Evolutionary conservation across 2,329 filamentous ascomycete species (phyloP).

Genomic region (Dothideomycetes sp.): DNA sequence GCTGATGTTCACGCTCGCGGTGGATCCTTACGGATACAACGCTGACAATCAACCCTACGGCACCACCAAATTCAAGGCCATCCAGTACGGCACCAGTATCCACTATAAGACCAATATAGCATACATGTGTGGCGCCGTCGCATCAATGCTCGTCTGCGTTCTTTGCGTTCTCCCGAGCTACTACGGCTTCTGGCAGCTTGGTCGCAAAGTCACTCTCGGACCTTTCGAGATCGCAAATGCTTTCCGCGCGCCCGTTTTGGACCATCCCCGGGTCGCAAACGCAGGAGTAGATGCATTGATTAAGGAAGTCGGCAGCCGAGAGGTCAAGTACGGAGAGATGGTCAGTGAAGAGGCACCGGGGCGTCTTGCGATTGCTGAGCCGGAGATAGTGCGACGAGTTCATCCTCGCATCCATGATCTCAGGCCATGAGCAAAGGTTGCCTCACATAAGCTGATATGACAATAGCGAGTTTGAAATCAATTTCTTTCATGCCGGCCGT

Average conservation of each 20-base stretch:
- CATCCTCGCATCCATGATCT: background rate
- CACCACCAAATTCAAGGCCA: conserved; percentile 8
- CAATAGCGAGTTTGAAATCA: no score
- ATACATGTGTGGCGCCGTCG: conserved; percentile 26
- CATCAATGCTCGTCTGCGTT: conserved; percentile 25
- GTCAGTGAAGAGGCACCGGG: background rate
- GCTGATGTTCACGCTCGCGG: conserved; percentile 18
- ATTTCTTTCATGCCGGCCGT: no score
- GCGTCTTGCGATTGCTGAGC: conserved; percentile 8
- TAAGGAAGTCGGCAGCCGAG: conserved; percentile 4
- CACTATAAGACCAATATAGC: conserved; percentile 23
- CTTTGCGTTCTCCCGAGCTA: conserved; percentile 27
- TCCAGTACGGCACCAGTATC: conserved; percentile 16
- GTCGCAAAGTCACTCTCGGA: conserved; percentile 27
- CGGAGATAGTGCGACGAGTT: conserved; percentile 4
- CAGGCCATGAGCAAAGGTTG: no score
- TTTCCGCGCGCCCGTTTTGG: conserved; percentile 22
- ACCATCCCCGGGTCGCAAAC: conserved; percentile 6
- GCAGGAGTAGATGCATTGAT: conserved; percentile 3
- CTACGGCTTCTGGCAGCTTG: conserved; percentile 30
- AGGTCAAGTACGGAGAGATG: conserved; percentile 13
- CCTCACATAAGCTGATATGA: no score
- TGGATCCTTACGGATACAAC: conserved; percentile 8
- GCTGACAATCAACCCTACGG: background rate
- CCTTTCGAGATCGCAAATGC: conserved; percentile 30